phyloP scores from a whole-genome alignment of 192 early-diverging fungal genomes.

The Entomortierella lignicola region DNA sequence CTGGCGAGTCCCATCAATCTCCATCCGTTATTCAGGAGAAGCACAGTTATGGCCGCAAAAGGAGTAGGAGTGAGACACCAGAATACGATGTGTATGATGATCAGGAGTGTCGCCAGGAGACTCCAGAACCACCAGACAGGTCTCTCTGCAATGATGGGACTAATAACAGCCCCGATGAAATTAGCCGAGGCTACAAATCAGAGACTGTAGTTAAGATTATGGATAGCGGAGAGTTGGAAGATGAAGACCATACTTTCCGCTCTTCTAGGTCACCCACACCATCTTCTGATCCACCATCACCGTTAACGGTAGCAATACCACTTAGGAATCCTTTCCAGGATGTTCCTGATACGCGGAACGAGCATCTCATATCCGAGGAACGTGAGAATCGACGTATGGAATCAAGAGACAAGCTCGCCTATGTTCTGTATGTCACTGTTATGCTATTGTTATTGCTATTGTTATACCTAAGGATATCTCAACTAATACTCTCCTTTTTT shows the following conservation, averaged over 20 bases:
- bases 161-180: neutral
- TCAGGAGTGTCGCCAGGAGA: neutral
- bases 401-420: conserved; percentile 15
- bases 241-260: neutral
- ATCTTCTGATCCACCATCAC: neutral
- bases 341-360: neutral
- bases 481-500: neutral
- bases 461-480: too few species aligned
- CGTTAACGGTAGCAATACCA: neutral
- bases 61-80: neutral
- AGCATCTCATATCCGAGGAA: neutral
- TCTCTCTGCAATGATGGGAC: neutral
- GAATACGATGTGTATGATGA: neutral
- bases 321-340: conserved; percentile 2
- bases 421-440: conserved; percentile 8
- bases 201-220: neutral
- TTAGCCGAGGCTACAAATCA: conserved; percentile 8
- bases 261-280: neutral
- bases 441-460: too few species aligned
- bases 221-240: neutral
- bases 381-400: conserved; percentile 3
- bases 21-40: too few species aligned
- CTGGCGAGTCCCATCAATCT: too few species aligned
- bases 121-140: neutral
- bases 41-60: neutral